These are phyloP conservation scores for Parachaetomium inaequale DNA, from an alignment of 495 filamentous ascomycete genomes.

Conservation along the genomic window DNA sequence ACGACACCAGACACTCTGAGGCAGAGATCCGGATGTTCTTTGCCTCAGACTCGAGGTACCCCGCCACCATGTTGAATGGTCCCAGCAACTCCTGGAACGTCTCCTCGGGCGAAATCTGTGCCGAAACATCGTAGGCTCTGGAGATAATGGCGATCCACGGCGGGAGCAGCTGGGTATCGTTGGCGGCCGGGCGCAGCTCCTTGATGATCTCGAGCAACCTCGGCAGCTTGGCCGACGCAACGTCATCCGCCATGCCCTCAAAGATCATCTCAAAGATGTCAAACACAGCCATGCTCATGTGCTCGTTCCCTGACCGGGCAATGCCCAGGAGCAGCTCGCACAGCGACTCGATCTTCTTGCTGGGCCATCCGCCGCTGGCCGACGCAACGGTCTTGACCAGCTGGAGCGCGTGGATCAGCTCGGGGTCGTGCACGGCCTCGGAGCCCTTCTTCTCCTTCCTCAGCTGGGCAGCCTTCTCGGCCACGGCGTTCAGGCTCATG, in stretches of 20 bases:
- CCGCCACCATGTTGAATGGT: slow-evolving; percentile 69
- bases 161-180: slow-evolving; percentile 87
- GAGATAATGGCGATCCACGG: slow-evolving; percentile 96
- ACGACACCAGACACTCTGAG: slow-evolving; percentile 90
- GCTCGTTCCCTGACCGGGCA: slow-evolving; percentile 83
- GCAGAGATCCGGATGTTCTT: slow-evolving; percentile 91
- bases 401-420: slow-evolving; percentile 85
- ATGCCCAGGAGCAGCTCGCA: slow-evolving; percentile 86
- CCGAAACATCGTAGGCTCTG: slow-evolving; percentile 87
- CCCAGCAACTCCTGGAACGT: slow-evolving; percentile 85
- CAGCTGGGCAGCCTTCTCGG: slow-evolving; percentile 53
- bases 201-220: slow-evolving; percentile 79
- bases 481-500: slow-evolving; percentile 66
- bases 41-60: slow-evolving; percentile 78
- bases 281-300: slow-evolving; percentile 91
- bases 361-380: slow-evolving; percentile 94
- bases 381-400: slow-evolving; percentile 81
- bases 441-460: slow-evolving; percentile 66
- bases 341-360: slow-evolving; percentile 84
- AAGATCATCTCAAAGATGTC: slow-evolving; percentile 97
- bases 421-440: slow-evolving; percentile 65
- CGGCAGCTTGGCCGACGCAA: slow-evolving; percentile 83
- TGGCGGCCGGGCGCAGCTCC: slow-evolving; percentile 82
- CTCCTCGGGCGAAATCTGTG: slow-evolving; percentile 77
- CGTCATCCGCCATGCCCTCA: slow-evolving; percentile 78